Base-by-base conservation (phyloP, 106 monocot genomes). In the Posidonia australis region DNA sequence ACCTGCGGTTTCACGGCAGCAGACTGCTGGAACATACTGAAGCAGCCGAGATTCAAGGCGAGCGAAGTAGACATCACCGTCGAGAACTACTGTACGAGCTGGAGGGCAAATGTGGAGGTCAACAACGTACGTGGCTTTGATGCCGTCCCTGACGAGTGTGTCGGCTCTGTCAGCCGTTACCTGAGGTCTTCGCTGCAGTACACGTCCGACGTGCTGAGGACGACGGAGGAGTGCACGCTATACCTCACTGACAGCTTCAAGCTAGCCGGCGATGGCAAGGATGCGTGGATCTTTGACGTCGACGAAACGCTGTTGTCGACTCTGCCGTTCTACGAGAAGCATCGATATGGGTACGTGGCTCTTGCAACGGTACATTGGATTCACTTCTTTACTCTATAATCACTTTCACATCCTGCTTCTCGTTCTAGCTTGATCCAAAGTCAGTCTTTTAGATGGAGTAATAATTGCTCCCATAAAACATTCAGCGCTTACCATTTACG, bases 11-110 rank as follows among this genome's bases (percentile, higher is more conserved):
- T 19, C 28, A 17, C 60, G 17, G 60, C 9, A 18, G 32, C 60
- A 29, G 16, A 29, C n/a, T n/a, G n/a, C 12, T 60, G 60, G 31
- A 60, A 29, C 60, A 31, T 60, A n/a, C 60, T 60, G 18, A 60
- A 60, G 29, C 60, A 60, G 32, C 30, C 26, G 16, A 29, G 60
- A 60, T 60, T n/a, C 31, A 10, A 31, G 9, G 4, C 45, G 10
- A 1, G 7, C 29, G 49, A 27, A 20, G 53, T 60, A 18, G 32
- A n/a, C 60, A 67, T 73, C 45, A 80, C 46, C 67, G 49, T 77
- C 42, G 70, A 60, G 59, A 74, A 77, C 63, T 84, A 74, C 77
- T 84, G 84, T 54, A 79, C 80, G 73, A 80, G 84, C 67, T 84
- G 84, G 84, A 70, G 76, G 74, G 32, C 74, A 51, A 84, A 84